Conservation (phyloP, 768 basidiomycete genomes). For the Tulasnella sp. region DNA sequence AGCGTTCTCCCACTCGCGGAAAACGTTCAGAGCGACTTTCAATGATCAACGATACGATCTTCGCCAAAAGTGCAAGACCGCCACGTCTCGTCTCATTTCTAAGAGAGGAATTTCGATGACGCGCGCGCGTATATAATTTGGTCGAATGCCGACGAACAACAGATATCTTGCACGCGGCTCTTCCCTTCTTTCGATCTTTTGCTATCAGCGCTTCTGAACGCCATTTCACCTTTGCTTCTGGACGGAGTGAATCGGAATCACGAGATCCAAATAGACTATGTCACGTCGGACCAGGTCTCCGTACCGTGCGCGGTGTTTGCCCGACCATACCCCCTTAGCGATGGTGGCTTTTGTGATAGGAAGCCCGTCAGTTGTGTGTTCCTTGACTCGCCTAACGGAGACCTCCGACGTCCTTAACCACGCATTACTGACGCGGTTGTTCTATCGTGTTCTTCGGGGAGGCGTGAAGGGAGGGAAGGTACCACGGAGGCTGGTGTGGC, state of each 20-base stretch:
- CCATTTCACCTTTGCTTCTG: neutral
- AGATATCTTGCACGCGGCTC: neutral
- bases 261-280: neutral
- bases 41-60: neutral
- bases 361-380: neutral
- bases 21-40: neutral
- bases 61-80: neutral
- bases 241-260: neutral
- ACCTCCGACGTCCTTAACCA: neutral
- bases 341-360: neutral
- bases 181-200: neutral
- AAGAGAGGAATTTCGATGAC: neutral
- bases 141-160: neutral
- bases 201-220: neutral
- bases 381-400: neutral
- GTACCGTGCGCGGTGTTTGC: neutral
- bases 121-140: neutral
- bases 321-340: neutral
- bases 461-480: conserved; percentile 8
- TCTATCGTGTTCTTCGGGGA: neutral
- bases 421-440: neutral
- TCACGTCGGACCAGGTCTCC: neutral
- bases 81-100: neutral
- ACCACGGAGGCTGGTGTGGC: conserved; percentile 1
- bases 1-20: neutral